Base-by-base conservation (phyloP, 2,329 filamentous ascomycete genomes). In the Immersiporthe knoxdaviesiana region DNA sequence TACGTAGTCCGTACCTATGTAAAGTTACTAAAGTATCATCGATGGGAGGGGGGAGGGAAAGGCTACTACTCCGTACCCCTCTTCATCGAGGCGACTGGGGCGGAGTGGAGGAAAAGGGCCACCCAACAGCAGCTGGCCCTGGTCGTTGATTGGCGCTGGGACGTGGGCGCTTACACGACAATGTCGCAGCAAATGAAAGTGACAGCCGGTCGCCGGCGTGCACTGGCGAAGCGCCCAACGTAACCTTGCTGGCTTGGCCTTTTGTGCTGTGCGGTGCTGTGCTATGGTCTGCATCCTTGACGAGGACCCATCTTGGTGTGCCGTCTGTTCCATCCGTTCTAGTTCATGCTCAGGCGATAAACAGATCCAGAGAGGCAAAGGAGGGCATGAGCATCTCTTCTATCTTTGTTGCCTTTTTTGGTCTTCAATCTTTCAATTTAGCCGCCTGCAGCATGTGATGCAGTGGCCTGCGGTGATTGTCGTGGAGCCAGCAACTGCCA, bases 101-200 rank as follows among this genome's bases (percentile, higher is more conserved):
- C 6, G 44, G n/a, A 18, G 10, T 6, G 8, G 44, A 39, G 44
- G 21, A n/a, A 47, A 47, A 16, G 8, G n/a, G 35, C 35, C 35
- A 35, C 35, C 44, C 18, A 30, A 52, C 39, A n/a, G 37, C n/a
- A n/a, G 32, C 35, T n/a, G 47, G 47, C 21, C 27, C 32, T 54
- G 47, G 47, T 52, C 32, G 63, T n/a, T 70, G 66, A 70, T 68
- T 70, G 69, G 66, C 59, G 63, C 69, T 54, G 69, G 44, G 12
- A 56, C 14, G 47, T 56, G 68, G 68, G 68, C 68, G 68, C 68
- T 70, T 70, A 70, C 37, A 68, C 47, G 58, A 62, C 30, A 58
- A 41, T 68, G 63, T 47, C 47, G 66, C 52, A 66, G 66, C 69
- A 69, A 69, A 69, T 71, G 56, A 66, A 44, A 62, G 59, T 44